These are phyloP conservation scores for Thermochaetoides thermophila DNA, from an alignment of 495 filamentous ascomycete genomes.

Conservation along the genomic window DNA sequence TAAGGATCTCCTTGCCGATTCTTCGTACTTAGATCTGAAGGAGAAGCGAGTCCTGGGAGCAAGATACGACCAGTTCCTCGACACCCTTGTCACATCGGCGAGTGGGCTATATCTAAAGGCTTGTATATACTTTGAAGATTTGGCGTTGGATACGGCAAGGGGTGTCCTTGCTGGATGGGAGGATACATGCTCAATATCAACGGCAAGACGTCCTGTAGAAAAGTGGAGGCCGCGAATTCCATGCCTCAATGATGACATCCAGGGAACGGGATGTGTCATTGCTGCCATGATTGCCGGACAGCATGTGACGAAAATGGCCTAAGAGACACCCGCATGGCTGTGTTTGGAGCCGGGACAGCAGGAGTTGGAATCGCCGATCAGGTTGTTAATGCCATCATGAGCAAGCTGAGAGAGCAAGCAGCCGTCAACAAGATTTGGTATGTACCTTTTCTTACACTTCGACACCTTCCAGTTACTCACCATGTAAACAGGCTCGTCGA, in stretches of 20 bases:
- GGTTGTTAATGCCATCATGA: conserved; percentile 60
- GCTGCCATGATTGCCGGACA: conserved; percentile 64
- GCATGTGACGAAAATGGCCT: conserved; percentile 53
- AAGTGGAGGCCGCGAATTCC: conserved; percentile 54
- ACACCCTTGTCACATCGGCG: conserved; percentile 52
- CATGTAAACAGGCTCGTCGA: conserved; percentile 55
- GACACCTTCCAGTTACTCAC: too few species aligned
- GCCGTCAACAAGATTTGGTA: conserved; percentile 72
- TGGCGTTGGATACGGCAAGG: conserved; percentile 36
- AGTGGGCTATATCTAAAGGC: conserved; percentile 60
- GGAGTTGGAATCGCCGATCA: conserved; percentile 83
- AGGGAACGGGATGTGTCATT: conserved; percentile 81
- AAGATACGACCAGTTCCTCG: conserved; percentile 67
- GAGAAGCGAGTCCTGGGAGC: conserved; percentile 50
- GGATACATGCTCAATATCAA: background rate
- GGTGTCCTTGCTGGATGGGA: too few species aligned
- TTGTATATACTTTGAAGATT: conserved; percentile 73
- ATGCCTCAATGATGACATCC: conserved; percentile 88
- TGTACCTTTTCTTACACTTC: too few species aligned
- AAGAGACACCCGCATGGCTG: conserved; percentile 49
- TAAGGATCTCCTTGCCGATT: conserved; percentile 57
- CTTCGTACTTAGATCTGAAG: conserved; percentile 65
- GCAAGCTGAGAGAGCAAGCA: conserved; percentile 57
- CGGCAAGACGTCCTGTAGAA: conserved; percentile 52
- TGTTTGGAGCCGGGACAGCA: conserved; percentile 76